Percentiles rank a stretch among this genome's conserved stretches.
These are phyloP conservation scores for Silene noctiflora DNA, from an alignment of 179 eudicot species.

Conservation along the genomic window DNA sequence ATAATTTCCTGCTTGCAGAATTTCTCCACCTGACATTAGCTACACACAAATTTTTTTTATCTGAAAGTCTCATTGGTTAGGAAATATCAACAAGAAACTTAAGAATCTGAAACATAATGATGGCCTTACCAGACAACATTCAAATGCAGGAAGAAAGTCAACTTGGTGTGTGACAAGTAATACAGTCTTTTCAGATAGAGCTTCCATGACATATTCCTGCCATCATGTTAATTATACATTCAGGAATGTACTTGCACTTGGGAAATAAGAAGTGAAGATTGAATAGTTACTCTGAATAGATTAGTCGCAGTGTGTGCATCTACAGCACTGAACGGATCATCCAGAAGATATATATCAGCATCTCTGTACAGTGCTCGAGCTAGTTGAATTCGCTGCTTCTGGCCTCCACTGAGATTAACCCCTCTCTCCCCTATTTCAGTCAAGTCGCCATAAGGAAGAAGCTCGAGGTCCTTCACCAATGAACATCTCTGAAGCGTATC, in stretches of 20 bases:
- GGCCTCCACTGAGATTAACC: conserved; percentile 74
- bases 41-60: conserved; percentile 22
- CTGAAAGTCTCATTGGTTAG: too few species aligned
- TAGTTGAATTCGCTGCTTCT: conserved; percentile 69
- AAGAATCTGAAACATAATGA: too few species aligned
- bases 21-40: conserved; percentile 69
- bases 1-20: conserved; percentile 55
- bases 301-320: conserved; percentile 78
- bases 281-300: conserved; percentile 48
- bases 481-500: conserved; percentile 61
- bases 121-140: conserved; percentile 44
- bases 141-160: conserved; percentile 74
- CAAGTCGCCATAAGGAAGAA: conserved; percentile 57
- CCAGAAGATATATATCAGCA: conserved; percentile 74
- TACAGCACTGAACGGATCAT: conserved; percentile 82
- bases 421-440: conserved; percentile 84
- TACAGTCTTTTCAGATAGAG: conserved; percentile 63
- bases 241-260: not conserved
- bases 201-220: conserved; percentile 75
- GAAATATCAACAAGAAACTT: too few species aligned
- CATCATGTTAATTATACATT: conserved; percentile 5
- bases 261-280: not conserved
- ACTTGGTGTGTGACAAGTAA: conserved; percentile 85
- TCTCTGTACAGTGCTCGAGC: conserved; percentile 67
- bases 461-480: conserved; percentile 58